phyloP scores from a whole-genome alignment of 352 stramenopile genomes.

The Phytophthora pseudosyringae region DNA sequence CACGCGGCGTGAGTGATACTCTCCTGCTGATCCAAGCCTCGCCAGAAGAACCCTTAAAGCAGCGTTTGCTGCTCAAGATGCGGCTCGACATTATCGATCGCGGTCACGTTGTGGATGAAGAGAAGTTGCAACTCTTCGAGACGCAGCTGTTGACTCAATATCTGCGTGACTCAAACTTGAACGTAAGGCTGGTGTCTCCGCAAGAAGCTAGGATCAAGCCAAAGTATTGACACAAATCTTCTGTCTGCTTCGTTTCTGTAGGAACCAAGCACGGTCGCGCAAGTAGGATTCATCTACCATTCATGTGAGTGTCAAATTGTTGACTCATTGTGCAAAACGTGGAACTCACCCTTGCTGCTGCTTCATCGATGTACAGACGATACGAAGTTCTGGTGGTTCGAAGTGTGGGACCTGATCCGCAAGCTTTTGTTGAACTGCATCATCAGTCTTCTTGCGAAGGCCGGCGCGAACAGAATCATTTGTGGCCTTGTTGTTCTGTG shows the following conservation, averaged over 20 bases:
- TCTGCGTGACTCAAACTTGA: slow-evolving; percentile 60
- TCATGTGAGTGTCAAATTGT: slow-evolving; percentile 50
- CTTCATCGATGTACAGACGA: slow-evolving; percentile 41
- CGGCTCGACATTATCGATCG: slow-evolving; percentile 47
- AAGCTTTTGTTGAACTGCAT: slow-evolving; percentile 81
- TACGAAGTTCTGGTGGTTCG: slow-evolving; percentile 76
- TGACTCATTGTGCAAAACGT: no score
- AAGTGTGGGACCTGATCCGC: slow-evolving; percentile 75
- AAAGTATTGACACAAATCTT: not conserved
- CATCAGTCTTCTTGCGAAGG: slow-evolving; percentile 64
- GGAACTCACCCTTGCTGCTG: not conserved
- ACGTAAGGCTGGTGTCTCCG: slow-evolving; percentile 25
- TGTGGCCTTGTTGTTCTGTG: slow-evolving; percentile 74
- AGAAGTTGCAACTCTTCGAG: slow-evolving; percentile 55
- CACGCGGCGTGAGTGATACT: slow-evolving; percentile 53
- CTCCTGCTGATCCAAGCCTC: slow-evolving; percentile 54
- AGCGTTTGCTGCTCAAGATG: slow-evolving; percentile 57
- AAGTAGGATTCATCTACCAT: slow-evolving; percentile 85
- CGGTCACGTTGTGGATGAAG: slow-evolving; percentile 53
- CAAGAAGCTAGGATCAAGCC: not conserved
- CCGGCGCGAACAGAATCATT: slow-evolving; percentile 73
- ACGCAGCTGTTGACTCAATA: slow-evolving; percentile 61
- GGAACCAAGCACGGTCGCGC: slow-evolving; percentile 74
- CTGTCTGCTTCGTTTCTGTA: slow-evolving; percentile 16
- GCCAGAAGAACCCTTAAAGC: slow-evolving; percentile 45